phyloP scores from a whole-genome alignment of 2,329 filamentous ascomycete species.

The Monilinia aucupariae region DNA sequence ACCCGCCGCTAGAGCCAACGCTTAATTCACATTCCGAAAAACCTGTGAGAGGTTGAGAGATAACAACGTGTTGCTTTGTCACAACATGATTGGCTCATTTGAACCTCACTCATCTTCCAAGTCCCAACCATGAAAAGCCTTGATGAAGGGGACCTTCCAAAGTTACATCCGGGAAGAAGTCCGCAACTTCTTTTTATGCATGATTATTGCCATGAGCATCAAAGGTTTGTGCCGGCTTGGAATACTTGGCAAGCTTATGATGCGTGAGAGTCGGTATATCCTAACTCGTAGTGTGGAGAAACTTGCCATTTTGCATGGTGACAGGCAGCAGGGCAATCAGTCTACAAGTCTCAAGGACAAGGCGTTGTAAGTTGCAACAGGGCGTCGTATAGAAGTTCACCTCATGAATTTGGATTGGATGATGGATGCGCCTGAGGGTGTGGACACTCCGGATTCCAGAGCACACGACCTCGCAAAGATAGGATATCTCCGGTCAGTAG shows the following conservation, averaged over 20 bases:
- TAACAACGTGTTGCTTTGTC: constrained; percentile 5
- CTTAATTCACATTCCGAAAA: not conserved
- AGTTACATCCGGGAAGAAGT: not conserved
- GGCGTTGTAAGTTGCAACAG: too few relatives aligned
- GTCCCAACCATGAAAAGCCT: too few relatives aligned
- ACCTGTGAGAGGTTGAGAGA: constrained; percentile 1
- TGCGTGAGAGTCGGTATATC: not conserved
- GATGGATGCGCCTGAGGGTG: not conserved
- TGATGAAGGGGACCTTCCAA: not conserved
- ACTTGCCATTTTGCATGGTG: not conserved
- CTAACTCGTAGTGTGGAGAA: too few relatives aligned
- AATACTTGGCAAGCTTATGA: constrained; percentile 6
- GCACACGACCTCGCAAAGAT: not conserved
- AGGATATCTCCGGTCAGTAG: too few relatives aligned
- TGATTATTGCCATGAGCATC: not conserved
- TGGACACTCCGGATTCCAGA: not conserved
- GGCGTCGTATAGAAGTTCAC: not conserved
- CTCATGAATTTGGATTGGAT: not conserved
- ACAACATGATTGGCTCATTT: not conserved
- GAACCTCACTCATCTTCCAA: constrained; percentile 1
- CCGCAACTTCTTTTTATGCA: not conserved
- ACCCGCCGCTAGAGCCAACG: constrained; percentile 9
- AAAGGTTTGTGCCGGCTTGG: not conserved
- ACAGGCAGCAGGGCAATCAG: not conserved
- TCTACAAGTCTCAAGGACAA: too few relatives aligned